phyloP scores from a whole-genome alignment of 2,329 filamentous ascomycete genomes.

The Helotiales sp. region DNA sequence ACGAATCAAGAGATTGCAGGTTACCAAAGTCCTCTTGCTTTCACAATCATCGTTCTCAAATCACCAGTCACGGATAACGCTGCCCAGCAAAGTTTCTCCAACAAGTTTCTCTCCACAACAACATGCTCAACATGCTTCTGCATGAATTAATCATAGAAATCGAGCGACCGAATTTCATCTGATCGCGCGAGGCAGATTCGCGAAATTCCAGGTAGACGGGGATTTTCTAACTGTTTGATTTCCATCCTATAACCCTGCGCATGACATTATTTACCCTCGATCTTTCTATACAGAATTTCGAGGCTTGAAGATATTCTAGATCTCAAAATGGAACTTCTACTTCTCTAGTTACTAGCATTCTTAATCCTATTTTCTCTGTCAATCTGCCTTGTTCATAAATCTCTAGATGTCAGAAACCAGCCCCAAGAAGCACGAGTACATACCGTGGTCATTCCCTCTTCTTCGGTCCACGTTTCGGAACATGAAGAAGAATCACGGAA shows the following conservation, averaged over 20 bases:
- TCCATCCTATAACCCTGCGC: background rate
- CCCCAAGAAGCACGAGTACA: no score
- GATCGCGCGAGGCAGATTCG: background rate
- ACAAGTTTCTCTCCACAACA: no score
- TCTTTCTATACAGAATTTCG: background rate
- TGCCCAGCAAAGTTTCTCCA: no score
- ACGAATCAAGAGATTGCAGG: conserved; percentile 52
- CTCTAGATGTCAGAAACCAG: no score
- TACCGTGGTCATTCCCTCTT: no score
- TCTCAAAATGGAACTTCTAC: background rate
- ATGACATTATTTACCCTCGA: background rate
- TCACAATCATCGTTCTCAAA: background rate
- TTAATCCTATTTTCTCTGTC: no score
- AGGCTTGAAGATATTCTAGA: background rate
- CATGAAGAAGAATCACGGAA: background rate
- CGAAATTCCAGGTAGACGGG: background rate
- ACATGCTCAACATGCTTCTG: background rate
- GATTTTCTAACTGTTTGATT: background rate
- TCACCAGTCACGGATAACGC: no score
- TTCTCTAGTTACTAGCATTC: no score
- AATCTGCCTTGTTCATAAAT: no score
- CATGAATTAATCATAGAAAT: background rate
- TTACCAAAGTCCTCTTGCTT: conserved; percentile 24
- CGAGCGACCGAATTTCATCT: background rate
- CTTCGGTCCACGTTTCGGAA: no score